Conservation (phyloP, 192 early-diverging fungal species). For the Entomortierella chlamydospora region DNA sequence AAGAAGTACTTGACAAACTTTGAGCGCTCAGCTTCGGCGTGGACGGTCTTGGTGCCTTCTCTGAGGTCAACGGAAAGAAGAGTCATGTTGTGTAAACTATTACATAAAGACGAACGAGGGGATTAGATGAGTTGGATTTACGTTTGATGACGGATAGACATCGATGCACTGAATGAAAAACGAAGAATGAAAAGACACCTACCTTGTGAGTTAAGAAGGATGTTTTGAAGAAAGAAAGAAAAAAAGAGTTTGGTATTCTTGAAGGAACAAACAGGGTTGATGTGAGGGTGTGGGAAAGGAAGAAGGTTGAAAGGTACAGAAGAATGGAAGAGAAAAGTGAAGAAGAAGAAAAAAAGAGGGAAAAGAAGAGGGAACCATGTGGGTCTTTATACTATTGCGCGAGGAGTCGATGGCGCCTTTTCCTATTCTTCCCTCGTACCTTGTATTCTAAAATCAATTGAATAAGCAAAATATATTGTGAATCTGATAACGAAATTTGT, state of each 20-base stretch:
- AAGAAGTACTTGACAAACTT: slow-evolving; percentile 68
- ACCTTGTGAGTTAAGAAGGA: too few species aligned
- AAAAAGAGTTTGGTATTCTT: too few species aligned
- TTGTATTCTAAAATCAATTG: background rate
- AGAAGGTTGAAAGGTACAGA: background rate
- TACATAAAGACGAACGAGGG: too few species aligned
- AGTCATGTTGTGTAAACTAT: slow-evolving; percentile 30
- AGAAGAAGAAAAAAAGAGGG: slow-evolving; percentile 1
- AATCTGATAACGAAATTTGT: slow-evolving; percentile 27
- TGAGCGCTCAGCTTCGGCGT: slow-evolving; percentile 62
- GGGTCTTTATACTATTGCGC: too few species aligned
- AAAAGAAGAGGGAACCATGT: background rate
- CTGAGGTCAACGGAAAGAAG: slow-evolving; percentile 63
- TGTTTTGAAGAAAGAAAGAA: too few species aligned
- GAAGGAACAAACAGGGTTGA: too few species aligned
- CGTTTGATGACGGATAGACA: too few species aligned
- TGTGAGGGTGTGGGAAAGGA: slow-evolving; percentile 1
- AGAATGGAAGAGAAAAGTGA: background rate
- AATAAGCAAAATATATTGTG: too few species aligned
- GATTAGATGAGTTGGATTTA: too few species aligned
- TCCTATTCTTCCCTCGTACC: background rate
- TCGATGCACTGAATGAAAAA: too few species aligned
- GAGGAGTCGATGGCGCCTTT: slow-evolving; percentile 13
- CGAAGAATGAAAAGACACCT: too few species aligned
- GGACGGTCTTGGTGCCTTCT: slow-evolving; percentile 66